Conservation (phyloP, 169 alveolate species). For the Plasmodium gonderi region DNA sequence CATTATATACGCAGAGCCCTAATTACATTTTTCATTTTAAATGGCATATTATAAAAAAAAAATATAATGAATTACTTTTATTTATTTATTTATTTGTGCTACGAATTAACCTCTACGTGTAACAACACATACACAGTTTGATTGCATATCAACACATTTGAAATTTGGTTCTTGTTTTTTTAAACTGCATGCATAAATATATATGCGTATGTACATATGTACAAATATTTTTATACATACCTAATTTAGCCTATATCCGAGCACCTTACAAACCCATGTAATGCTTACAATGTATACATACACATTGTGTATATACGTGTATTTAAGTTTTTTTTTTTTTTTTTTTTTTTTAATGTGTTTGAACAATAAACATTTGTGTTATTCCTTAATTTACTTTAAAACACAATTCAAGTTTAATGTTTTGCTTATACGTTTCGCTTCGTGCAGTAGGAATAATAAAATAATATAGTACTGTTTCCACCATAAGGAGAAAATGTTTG, state of each 20-base stretch:
- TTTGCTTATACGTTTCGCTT: neutral
- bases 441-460: neutral
- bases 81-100: neutral
- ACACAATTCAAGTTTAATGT: neutral
- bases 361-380: neutral
- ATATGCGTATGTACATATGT: neutral
- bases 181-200: neutral
- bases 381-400: neutral
- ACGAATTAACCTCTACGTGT: neutral
- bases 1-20: neutral
- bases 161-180: slow-evolving; percentile 6
- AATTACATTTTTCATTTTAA: neutral
- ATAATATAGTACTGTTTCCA: neutral
- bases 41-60: neutral
- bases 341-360: neutral
- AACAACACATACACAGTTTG: neutral
- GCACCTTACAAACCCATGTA: neutral
- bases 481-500: neutral
- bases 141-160: neutral
- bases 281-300: neutral
- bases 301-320: neutral
- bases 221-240: slow-evolving; percentile 1
- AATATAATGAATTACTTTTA: neutral
- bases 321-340: neutral
- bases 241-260: neutral